Conservation (phyloP, 1,284 basidiomycete genomes). For the Singerocomus rubriflavus region DNA sequence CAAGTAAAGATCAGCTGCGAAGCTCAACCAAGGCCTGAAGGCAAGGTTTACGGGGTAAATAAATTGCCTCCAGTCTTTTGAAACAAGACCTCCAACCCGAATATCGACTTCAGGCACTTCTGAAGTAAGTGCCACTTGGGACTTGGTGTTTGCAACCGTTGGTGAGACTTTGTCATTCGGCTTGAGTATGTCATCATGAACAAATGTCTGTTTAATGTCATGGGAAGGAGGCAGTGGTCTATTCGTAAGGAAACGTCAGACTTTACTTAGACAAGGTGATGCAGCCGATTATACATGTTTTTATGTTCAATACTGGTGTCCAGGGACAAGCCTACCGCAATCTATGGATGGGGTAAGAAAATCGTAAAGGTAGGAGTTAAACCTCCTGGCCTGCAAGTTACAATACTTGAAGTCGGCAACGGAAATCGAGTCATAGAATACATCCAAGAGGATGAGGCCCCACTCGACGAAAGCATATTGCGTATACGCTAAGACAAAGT, state of each 20-base stretch:
- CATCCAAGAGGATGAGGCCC: slow-evolving; percentile 77
- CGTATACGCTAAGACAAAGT: slow-evolving; percentile 65
- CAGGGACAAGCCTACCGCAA: slow-evolving; percentile 31
- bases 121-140: background rate
- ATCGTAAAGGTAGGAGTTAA: background rate
- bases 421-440: slow-evolving; percentile 72
- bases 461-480: slow-evolving; percentile 86
- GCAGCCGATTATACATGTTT: slow-evolving; percentile 30
- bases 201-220: slow-evolving; percentile 9
- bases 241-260: slow-evolving; percentile 25
- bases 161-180: slow-evolving; percentile 1
- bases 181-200: background rate
- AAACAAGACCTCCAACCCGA: background rate
- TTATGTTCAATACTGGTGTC: slow-evolving; percentile 17
- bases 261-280: slow-evolving; percentile 20
- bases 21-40: slow-evolving; percentile 34
- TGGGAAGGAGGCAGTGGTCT: slow-evolving; percentile 14
- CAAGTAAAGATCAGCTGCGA: slow-evolving; percentile 53
- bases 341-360: slow-evolving; percentile 17
- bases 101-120: background rate
- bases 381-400: slow-evolving; percentile 46
- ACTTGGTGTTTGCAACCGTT: background rate
- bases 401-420: slow-evolving; percentile 59
- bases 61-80: background rate
- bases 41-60: background rate